Percentiles rank a stretch among this genome's conserved stretches.
phyloP scores from a whole-genome alignment of 257 asterid species.

The Galeopsis tetrahit region DNA sequence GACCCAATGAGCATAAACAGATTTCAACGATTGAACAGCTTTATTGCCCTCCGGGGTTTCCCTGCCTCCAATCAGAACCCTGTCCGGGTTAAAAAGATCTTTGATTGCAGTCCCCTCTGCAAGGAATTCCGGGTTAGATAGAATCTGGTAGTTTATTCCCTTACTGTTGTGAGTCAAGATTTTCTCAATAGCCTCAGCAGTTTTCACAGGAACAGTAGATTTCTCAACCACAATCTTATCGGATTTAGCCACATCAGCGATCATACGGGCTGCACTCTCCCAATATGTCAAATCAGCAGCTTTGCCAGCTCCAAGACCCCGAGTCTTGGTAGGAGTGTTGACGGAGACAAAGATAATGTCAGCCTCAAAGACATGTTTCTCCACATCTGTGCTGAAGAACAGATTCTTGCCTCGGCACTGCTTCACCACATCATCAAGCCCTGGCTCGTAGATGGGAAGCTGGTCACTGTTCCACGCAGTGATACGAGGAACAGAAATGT shows the following conservation, averaged over 20 bases:
- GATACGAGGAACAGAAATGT: constrained; percentile 85
- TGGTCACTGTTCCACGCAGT: constrained; percentile 91
- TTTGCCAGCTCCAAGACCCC: constrained; percentile 97
- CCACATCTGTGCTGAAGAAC: constrained; percentile 96
- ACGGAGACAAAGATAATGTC: constrained; percentile 95
- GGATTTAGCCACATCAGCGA: constrained; percentile 93
- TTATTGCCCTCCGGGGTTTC: constrained; percentile 87
- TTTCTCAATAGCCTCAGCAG: constrained; percentile 96
- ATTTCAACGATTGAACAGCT: constrained; percentile 74
- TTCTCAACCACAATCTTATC: constrained; percentile 95
- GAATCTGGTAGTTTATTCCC: constrained; percentile 85
- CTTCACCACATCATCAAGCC: constrained; percentile 96
- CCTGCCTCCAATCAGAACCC: constrained; percentile 95
- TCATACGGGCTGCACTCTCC: constrained; percentile 99
- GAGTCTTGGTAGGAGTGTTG: constrained; percentile 93
- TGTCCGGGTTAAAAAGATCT: constrained; percentile 84
- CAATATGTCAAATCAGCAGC: constrained; percentile 96
- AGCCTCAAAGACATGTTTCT: constrained; percentile 89
- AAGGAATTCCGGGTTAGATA: constrained; percentile 90
- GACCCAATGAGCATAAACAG: constrained; percentile 93
- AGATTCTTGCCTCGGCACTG: constrained; percentile 92
- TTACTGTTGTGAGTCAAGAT: constrained; percentile 90
- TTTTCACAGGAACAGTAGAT: constrained; percentile 95
- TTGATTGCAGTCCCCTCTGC: constrained; percentile 94
- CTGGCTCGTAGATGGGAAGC: constrained; percentile 98